Evolutionary conservation across 495 filamentous ascomycete genomes (phyloP).

Genomic region (Aspergillus nidulans): DNA sequence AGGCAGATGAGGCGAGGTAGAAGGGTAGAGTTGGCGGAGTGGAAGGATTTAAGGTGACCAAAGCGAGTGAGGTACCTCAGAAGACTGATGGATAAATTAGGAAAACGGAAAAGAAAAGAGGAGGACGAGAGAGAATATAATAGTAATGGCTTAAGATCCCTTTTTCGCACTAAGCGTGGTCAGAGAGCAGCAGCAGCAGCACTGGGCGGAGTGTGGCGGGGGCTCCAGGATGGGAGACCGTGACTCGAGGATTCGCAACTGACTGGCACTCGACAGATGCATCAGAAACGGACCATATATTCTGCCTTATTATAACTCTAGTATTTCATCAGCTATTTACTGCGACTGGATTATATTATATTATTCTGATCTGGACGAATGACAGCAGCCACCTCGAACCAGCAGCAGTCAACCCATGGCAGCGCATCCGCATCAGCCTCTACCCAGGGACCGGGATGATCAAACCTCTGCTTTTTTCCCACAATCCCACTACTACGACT

Average conservation of each 20-base stretch:
- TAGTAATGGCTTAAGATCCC: conserved; percentile 1
- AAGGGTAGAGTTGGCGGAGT: conserved; percentile 7
- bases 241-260: neutral
- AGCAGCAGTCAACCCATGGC: neutral
- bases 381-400: neutral
- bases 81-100: conserved; percentile 18
- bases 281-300: conserved; percentile 1
- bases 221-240: conserved; percentile 4
- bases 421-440: neutral
- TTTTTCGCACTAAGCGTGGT: conserved; percentile 16
- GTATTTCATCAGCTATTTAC: conserved; percentile 6
- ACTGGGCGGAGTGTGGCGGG: conserved; percentile 20
- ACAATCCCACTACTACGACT: neutral
- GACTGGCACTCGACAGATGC: conserved; percentile 1
- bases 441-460: neutral
- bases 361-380: neutral
- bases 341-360: no score
- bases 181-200: conserved; percentile 10
- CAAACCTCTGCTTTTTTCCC: neutral
- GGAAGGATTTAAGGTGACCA: conserved; percentile 8
- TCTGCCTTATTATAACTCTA: conserved; percentile 4
- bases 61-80: conserved; percentile 7
- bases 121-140: conserved; percentile 14
- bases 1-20: conserved; percentile 2
- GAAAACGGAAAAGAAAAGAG: conserved; percentile 9